Percentiles rank a stretch among this genome's conserved stretches.
Evolutionary conservation across 75 land plant genomes (phyloP).

Genomic region (Pinus tabuliformis): DNA sequence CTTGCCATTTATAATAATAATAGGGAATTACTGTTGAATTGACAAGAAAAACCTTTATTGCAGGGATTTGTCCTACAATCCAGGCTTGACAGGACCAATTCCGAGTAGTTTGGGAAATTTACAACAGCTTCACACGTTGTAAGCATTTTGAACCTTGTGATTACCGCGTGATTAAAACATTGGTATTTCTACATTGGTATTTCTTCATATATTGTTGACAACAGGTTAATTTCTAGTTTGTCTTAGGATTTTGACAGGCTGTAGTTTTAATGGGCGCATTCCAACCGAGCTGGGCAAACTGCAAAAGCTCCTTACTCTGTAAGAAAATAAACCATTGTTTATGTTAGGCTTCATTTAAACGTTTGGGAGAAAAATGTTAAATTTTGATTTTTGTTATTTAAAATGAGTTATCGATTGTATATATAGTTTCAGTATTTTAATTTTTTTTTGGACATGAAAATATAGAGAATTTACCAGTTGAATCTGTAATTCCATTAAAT

Average conservation of each 20-base stretch:
- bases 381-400: no score
- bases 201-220: no score
- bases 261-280: slow-evolving; percentile 16
- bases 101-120: slow-evolving; percentile 20
- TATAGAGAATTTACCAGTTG: no score
- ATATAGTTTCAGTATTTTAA: no score
- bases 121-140: slow-evolving; percentile 10
- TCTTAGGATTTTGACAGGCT: slow-evolving; percentile 10
- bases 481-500: no score
- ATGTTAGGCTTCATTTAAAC: not conserved
- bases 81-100: slow-evolving; percentile 17
- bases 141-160: not conserved
- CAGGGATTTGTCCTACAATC: slow-evolving; percentile 26
- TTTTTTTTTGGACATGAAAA: no score
- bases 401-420: no score
- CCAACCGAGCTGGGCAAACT: slow-evolving; percentile 23
- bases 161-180: not conserved
- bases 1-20: no score
- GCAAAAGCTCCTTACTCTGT: not conserved
- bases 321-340: not conserved
- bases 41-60: not conserved
- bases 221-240: not conserved
- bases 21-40: not conserved
- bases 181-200: not conserved
- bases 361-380: no score